Conservation (phyloP, 371 early-diverging fungal species). For the Blyttiomyces sp. region DNA sequence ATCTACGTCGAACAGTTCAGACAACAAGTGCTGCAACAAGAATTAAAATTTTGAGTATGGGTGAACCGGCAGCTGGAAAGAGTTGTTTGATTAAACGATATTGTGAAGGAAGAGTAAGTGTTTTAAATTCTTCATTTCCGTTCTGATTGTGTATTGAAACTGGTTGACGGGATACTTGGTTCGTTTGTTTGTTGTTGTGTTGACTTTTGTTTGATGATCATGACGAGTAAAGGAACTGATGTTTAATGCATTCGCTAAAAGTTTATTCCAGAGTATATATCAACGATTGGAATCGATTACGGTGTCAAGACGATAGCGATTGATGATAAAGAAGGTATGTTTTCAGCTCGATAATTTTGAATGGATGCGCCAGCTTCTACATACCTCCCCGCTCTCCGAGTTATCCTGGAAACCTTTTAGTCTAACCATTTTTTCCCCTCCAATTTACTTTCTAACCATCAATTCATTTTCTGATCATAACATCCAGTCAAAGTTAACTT, state of each 20-base stretch:
- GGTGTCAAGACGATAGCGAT: slow-evolving; percentile 43
- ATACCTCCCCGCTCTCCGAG: too few relatives aligned
- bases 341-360: background rate
- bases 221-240: background rate
- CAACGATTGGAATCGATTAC: slow-evolving; percentile 59
- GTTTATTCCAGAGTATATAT: slow-evolving; percentile 49
- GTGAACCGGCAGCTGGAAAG: slow-evolving; percentile 50
- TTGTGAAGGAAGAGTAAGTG: slow-evolving; percentile 49
- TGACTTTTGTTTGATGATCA: background rate
- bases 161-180: background rate
- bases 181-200: background rate
- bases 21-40: slow-evolving; percentile 19
- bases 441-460: background rate
- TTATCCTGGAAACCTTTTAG: background rate
- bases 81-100: slow-evolving; percentile 53
- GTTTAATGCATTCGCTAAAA: slow-evolving; percentile 12
- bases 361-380: too few relatives aligned
- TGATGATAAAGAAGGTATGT: slow-evolving; percentile 32
- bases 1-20: slow-evolving; percentile 17
- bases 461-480: too few relatives aligned
- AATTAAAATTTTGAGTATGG: slow-evolving; percentile 34
- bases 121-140: background rate
- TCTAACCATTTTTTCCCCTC: background rate
- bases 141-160: background rate
- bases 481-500: slow-evolving; percentile 53